Conservation (phyloP, 2,329 filamentous ascomycete species). For the Cercospora brassicicola region DNA sequence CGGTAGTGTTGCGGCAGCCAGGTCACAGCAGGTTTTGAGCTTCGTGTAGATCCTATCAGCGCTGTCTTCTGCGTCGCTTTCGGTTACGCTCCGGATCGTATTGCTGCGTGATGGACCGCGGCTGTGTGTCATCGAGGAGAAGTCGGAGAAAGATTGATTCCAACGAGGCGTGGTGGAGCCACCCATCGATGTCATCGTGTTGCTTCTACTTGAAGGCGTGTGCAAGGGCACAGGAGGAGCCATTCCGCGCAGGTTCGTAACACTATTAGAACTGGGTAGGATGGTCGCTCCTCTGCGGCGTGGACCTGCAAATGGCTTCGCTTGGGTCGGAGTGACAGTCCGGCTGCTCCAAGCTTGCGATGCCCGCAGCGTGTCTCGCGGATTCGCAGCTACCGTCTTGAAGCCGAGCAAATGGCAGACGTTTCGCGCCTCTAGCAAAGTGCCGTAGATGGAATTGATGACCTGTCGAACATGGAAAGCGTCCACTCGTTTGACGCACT, state of each 20-base stretch:
- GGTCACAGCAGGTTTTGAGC: slow-evolving; percentile 70
- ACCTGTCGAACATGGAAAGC: slow-evolving; percentile 59
- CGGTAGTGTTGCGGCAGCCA: slow-evolving; percentile 71
- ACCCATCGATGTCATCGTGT: slow-evolving; percentile 49
- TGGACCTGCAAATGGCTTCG: slow-evolving; percentile 45
- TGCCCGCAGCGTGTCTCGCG: slow-evolving; percentile 31
- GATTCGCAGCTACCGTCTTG: slow-evolving; percentile 35
- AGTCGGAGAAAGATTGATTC: slow-evolving; percentile 73
- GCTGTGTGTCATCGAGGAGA: slow-evolving; percentile 38
- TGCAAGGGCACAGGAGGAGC: slow-evolving; percentile 47
- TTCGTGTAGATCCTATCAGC: slow-evolving; percentile 83
- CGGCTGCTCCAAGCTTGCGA: slow-evolving; percentile 38
- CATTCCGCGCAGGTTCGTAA: slow-evolving; percentile 38
- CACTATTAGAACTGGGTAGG: slow-evolving; percentile 47
- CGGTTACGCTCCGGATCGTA: slow-evolving; percentile 56
- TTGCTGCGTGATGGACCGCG: slow-evolving; percentile 46
- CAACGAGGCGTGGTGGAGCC: slow-evolving; percentile 69
- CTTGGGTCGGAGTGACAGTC: slow-evolving; percentile 50
- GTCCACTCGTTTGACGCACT: slow-evolving; percentile 58
- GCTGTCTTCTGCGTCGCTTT: slow-evolving; percentile 74
- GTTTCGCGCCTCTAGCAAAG: slow-evolving; percentile 60
- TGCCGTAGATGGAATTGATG: slow-evolving; percentile 60
- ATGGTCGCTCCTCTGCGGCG: slow-evolving; percentile 55
- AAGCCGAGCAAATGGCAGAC: slow-evolving; percentile 56
- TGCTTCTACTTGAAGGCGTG: slow-evolving; percentile 54